These are phyloP conservation scores for Osmozyma mogii DNA, from an alignment of 805 yeast genomes.

Conservation along the genomic window DNA sequence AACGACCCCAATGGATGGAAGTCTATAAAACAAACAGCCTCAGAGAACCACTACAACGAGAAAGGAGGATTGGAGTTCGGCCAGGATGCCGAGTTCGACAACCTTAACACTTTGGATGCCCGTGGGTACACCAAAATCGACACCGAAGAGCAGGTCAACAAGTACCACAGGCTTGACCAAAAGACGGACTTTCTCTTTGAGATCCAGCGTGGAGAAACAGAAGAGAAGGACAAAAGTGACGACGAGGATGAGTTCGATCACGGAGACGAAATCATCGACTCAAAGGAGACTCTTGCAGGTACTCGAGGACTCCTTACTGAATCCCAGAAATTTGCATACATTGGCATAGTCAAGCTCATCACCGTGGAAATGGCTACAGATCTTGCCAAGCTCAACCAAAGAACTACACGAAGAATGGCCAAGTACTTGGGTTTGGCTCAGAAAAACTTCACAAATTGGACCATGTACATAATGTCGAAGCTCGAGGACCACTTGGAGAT, in stretches of 20 bases:
- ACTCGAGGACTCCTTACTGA: constrained; percentile 79
- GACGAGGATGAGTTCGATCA: constrained; percentile 22
- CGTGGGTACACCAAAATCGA: constrained; percentile 85
- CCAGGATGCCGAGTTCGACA: constrained; percentile 13
- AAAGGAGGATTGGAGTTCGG: constrained; percentile 56
- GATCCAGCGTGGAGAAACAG: constrained; percentile 8
- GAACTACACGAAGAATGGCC: constrained; percentile 46
- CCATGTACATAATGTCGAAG: constrained; percentile 59
- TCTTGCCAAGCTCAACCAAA: constrained; percentile 51
- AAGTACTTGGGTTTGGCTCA: constrained; percentile 60
- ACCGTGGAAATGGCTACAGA: constrained; percentile 76
- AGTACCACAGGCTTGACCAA: constrained; percentile 45
- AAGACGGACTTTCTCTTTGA: constrained; percentile 47
- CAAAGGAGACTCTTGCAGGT: constrained; percentile 62
- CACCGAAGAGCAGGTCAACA: constrained; percentile 76
- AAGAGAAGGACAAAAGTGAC: constrained; percentile 12
- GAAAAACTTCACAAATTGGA: constrained; percentile 80
- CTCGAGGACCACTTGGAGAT: constrained; percentile 79
- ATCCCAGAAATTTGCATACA: constrained; percentile 83
- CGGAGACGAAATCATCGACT: constrained; percentile 37
- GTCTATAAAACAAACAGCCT: constrained; percentile 76
- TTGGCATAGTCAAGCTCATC: constrained; percentile 71
- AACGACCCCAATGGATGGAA: constrained; percentile 59
- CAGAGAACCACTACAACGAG: constrained; percentile 71
- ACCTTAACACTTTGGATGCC: constrained; percentile 36